phyloP scores from a whole-genome alignment of 23 red algal species.

The Gracilaria vermiculophylla region DNA sequence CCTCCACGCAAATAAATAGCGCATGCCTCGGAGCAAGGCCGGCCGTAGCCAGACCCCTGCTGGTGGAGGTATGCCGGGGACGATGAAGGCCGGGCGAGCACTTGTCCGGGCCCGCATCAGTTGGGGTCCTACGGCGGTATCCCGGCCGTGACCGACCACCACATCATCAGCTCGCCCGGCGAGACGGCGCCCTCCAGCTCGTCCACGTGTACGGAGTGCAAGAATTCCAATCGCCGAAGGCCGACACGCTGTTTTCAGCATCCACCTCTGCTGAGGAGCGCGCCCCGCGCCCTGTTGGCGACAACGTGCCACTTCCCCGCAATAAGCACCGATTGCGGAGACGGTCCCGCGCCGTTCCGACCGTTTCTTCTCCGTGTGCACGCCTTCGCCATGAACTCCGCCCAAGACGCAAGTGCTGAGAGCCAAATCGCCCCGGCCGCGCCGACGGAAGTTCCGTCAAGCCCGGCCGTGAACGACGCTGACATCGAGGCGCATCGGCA shows the following conservation, averaged over 20 bases:
- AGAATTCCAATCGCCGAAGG: not conserved
- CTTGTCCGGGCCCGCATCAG: too few relatives aligned
- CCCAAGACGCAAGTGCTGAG: not conserved
- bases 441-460: not conserved
- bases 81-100: too few relatives aligned
- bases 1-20: too few relatives aligned
- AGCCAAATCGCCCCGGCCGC: not conserved
- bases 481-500: not conserved
- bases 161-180: not conserved
- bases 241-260: too few relatives aligned
- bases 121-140: too few relatives aligned
- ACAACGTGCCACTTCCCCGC: too few relatives aligned
- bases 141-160: not conserved
- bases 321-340: not conserved
- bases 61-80: too few relatives aligned
- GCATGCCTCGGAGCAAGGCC: too few relatives aligned
- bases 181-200: not conserved
- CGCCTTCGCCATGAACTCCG: not conserved
- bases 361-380: not conserved
- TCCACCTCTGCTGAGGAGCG: too few relatives aligned
- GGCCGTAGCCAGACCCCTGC: too few relatives aligned
- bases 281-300: too few relatives aligned
- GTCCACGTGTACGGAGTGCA: not conserved
- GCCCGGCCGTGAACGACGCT: constrained; percentile 10
- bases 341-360: not conserved